phyloP scores from a whole-genome alignment of 352 stramenopile genomes.

The Phytophthora meadii region DNA sequence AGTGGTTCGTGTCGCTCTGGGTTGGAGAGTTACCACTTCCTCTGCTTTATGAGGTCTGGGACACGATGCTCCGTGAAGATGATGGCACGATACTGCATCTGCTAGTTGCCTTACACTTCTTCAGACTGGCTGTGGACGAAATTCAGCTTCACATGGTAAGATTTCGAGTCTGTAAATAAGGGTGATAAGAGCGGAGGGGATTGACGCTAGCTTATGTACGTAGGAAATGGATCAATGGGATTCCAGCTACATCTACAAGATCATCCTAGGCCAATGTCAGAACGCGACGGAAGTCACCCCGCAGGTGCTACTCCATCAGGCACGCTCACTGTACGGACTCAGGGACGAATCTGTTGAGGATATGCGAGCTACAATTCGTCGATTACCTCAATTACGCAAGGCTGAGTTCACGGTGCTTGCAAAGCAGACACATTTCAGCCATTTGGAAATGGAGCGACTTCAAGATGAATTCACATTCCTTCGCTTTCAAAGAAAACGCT shows the following conservation, averaged over 20 bases:
- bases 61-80: constrained; percentile 62
- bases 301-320: constrained; percentile 45
- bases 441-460: constrained; percentile 56
- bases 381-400: constrained; percentile 56
- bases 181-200: background rate
- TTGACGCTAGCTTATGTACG: background rate
- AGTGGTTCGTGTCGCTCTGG: constrained; percentile 83
- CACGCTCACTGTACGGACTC: constrained; percentile 53
- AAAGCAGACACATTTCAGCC: constrained; percentile 59
- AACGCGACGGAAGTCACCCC: constrained; percentile 33
- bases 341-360: constrained; percentile 71
- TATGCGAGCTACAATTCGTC: constrained; percentile 55
- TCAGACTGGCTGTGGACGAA: constrained; percentile 53
- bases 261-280: constrained; percentile 56
- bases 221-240: constrained; percentile 69
- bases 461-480: constrained; percentile 79
- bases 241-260: constrained; percentile 77
- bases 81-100: constrained; percentile 69
- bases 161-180: background rate
- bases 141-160: constrained; percentile 49
- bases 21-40: constrained; percentile 60
- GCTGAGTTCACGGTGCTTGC: constrained; percentile 59
- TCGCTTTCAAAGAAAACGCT: constrained; percentile 54
- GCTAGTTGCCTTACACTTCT: constrained; percentile 63
- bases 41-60: constrained; percentile 64